Base-by-base conservation (phyloP, 345 rosid genomes). In the Geranium brycei region DNA sequence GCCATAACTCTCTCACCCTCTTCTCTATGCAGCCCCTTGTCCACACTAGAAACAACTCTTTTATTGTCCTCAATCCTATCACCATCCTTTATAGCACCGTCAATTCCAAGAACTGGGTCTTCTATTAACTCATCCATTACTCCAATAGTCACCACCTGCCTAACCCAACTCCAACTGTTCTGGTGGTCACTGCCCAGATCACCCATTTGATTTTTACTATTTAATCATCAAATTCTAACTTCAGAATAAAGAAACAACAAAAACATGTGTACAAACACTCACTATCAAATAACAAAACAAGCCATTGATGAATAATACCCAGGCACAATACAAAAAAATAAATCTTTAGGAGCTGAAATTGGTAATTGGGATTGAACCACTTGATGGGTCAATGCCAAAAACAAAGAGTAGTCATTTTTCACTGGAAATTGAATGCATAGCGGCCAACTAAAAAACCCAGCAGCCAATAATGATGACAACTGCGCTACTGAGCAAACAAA, bases 1-100 rank as follows among this genome's bases (percentile, higher is more conserved):
- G 79, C 74, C 98, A 89, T 92, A 3, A 87, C 88, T 75, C 67
- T 82, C 67, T 86, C 95, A 51, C 78, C 69, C 62, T 63, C 47
- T 23, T 28, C 63, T 23, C 62, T 62, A 69, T 63, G 35, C 61
- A 31, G 16, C 72, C 59, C 80, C 75, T 63, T 73, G 72, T 73
- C 59, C 60, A 47, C 71, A 74, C 62, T 68, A 66, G 64, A 55
- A 67, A 38, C 59, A 64, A 18, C 17, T 17, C 61, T 73, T 28
- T 12, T 63, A 18, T 41, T 74, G 38, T 12, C 35, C 18, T 59
- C 59, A 15, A 13, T 60, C 19, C 17, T n/a, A 14, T 35, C 40
- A 30, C 38, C 51, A 14, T 19, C 65, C 63, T 58, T 38, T 10
- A 28, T 66, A 62, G 58, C 58, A 59, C 62, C 75, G 70, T 66